Conservation (phyloP, 2,329 filamentous ascomycete genomes). For the Colletotrichum sp. region DNA sequence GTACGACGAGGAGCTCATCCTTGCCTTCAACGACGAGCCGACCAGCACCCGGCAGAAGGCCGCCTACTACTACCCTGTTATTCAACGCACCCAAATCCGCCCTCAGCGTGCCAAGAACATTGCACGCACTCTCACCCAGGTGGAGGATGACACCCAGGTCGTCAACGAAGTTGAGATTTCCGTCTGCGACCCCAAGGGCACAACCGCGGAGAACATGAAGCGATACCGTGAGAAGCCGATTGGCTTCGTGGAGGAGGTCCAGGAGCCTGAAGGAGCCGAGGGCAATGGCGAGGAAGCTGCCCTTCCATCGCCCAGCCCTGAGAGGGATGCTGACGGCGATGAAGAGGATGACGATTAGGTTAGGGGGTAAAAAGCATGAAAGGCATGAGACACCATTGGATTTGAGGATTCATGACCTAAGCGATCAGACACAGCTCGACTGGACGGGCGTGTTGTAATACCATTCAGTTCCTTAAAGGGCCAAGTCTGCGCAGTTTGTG, state of each 20-base stretch:
- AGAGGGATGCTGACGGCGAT: conserved; percentile 45
- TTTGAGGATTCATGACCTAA: not conserved
- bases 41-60: conserved; percentile 54
- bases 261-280: conserved; percentile 26
- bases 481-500: not conserved
- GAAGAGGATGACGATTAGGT: conserved; percentile 40
- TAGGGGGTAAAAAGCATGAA: not conserved
- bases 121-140: conserved; percentile 53
- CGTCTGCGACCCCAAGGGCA: conserved; percentile 60
- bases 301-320: conserved; percentile 25
- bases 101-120: conserved; percentile 70
- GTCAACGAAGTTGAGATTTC: conserved; percentile 62
- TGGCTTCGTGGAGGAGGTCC: conserved; percentile 47
- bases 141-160: conserved; percentile 52
- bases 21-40: conserved; percentile 60
- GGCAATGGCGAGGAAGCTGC: not conserved
- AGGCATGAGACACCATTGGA: not conserved
- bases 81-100: conserved; percentile 67
- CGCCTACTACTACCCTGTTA: conserved; percentile 72
- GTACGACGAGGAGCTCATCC: conserved; percentile 68
- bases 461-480: not conserved
- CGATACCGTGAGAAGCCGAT: conserved; percentile 59
- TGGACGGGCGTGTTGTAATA: not conserved
- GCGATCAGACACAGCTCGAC: not conserved
- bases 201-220: conserved; percentile 56